A percentile compares a stretch with the other conserved stretches of the same genome.
These are phyloP conservation scores for Pichia insulana DNA, from an alignment of 805 yeast genomes.

Conservation along the genomic window DNA sequence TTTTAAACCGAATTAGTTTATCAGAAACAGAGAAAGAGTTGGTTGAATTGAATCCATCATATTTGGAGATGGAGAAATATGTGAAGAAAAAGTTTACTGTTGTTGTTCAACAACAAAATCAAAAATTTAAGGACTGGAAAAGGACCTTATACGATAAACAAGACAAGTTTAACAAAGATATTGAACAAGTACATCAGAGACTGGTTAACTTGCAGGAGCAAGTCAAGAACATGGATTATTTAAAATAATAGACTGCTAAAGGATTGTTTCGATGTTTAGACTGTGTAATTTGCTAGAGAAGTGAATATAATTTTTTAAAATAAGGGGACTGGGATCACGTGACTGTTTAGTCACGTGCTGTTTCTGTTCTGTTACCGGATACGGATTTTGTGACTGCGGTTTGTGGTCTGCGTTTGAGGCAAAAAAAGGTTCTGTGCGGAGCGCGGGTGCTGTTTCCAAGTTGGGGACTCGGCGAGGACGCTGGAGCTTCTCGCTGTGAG, in stretches of 20 bases:
- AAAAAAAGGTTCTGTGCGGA: too few relatives aligned
- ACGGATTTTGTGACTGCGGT: too few relatives aligned
- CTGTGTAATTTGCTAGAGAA: too few relatives aligned
- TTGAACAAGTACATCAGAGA: constrained; percentile 34
- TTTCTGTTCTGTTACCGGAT: too few relatives aligned
- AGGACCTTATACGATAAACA: constrained; percentile 46
- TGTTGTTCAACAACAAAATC: constrained; percentile 41
- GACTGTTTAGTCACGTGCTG: too few relatives aligned
- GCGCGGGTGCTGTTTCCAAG: too few relatives aligned
- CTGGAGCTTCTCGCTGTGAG: too few relatives aligned
- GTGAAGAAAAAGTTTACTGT: constrained; percentile 37
- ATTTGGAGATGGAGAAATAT: constrained; percentile 34
- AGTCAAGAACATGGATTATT: constrained; percentile 12
- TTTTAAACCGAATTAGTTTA: constrained; percentile 31
- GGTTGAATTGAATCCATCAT: constrained; percentile 39
- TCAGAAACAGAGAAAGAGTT: constrained; percentile 31
- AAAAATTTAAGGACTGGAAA: constrained; percentile 56
- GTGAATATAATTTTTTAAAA: neutral
- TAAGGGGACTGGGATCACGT: too few relatives aligned
- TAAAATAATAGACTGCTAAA: neutral
- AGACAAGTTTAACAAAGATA: constrained; percentile 43
- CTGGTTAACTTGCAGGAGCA: constrained; percentile 31
- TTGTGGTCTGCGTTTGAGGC: too few relatives aligned
- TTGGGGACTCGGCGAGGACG: too few relatives aligned
- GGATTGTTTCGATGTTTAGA: neutral